These are phyloP conservation scores for Tylopilus plumbeoviolaceoides DNA, from an alignment of 768 basidiomycete species.

Conservation along the genomic window DNA sequence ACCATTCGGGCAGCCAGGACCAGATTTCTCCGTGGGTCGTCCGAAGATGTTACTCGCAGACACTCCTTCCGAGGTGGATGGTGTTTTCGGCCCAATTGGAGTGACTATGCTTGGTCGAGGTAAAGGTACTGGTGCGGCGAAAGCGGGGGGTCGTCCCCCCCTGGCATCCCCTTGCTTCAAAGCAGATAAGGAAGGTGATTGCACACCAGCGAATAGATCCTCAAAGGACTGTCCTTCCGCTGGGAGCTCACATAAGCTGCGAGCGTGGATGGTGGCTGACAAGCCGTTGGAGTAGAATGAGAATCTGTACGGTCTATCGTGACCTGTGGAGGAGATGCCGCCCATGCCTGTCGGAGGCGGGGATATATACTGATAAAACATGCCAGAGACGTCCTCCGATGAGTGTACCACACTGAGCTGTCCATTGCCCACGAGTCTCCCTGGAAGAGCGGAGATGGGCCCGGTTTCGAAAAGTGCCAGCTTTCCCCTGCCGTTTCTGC, in stretches of 20 bases:
- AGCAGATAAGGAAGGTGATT: conserved; percentile 12
- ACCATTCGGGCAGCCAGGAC: conserved; percentile 19
- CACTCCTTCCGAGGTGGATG: conserved; percentile 4
- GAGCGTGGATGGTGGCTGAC: conserved; percentile 90
- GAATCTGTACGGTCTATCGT: conserved; percentile 93
- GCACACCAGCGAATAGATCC: conserved; percentile 71
- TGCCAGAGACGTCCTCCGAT: conserved; percentile 34
- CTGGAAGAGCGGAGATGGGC: conserved; percentile 44
- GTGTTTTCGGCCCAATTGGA: conserved; percentile 7
- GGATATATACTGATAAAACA: conserved; percentile 11
- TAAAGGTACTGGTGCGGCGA: conserved; percentile 9
- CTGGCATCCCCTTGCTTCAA: conserved; percentile 6
- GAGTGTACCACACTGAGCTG: conserved; percentile 40
- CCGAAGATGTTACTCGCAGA: conserved; percentile 9
- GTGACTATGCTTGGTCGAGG: conserved; percentile 1
- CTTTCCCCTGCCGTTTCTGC: conserved; percentile 69
- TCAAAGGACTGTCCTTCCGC: conserved; percentile 92
- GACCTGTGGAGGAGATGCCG: conserved; percentile 47
- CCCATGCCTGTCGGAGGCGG: conserved; percentile 10
- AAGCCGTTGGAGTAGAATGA: conserved; percentile 97
- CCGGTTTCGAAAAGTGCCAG: conserved; percentile 86
- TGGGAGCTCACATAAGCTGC: conserved; percentile 88
- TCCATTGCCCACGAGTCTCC: conserved; percentile 27
- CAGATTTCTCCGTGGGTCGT: conserved; percentile 18
- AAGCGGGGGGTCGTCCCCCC: background rate